A percentile compares a stretch with the other conserved stretches of the same genome.
phyloP scores from a whole-genome alignment of 23 red algal species.

The Gracilaria caudata region DNA sequence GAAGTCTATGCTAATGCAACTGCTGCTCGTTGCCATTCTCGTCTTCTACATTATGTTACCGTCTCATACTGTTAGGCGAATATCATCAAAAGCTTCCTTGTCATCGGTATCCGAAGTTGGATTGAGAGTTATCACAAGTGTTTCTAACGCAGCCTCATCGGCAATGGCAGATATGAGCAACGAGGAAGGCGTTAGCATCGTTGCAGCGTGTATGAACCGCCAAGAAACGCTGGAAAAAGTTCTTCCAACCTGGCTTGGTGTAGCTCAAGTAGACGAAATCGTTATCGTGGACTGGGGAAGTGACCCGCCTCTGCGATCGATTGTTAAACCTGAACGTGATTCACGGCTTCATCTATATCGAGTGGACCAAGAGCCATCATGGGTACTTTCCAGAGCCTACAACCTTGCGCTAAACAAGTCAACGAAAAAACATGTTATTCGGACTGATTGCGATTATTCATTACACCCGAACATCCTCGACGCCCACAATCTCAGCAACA shows the following conservation, averaged over 20 bases:
- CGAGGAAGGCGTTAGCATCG: conserved; percentile 49
- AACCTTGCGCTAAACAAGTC: conserved; percentile 63
- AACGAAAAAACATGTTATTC: conserved; percentile 55
- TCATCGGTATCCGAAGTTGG: conserved; percentile 30
- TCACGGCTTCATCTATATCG: conserved; percentile 59
- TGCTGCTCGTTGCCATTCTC: conserved; percentile 35
- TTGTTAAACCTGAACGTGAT: conserved; percentile 49
- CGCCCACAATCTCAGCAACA: conserved; percentile 51
- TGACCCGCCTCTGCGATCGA: conserved; percentile 49
- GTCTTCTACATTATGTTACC: conserved; percentile 46
- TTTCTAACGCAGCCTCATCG: conserved; percentile 34
- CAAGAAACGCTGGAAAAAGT: conserved; percentile 63
- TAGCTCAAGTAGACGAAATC: conserved; percentile 68
- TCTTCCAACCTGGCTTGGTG: conserved; percentile 73
- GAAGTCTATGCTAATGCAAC: conserved; percentile 23
- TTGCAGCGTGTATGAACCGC: conserved; percentile 80
- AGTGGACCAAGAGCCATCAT: conserved; percentile 63
- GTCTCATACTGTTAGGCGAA: conserved; percentile 26
- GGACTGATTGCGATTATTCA: conserved; percentile 84
- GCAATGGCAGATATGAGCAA: background rate
- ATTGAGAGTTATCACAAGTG: conserved; percentile 18
- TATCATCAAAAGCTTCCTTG: conserved; percentile 55
- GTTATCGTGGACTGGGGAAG: conserved; percentile 85
- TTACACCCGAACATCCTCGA: conserved; percentile 52
- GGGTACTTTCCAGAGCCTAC: conserved; percentile 80